Conservation (phyloP, 2,329 filamentous ascomycete species). For the Escovopsis weberi region DNA sequence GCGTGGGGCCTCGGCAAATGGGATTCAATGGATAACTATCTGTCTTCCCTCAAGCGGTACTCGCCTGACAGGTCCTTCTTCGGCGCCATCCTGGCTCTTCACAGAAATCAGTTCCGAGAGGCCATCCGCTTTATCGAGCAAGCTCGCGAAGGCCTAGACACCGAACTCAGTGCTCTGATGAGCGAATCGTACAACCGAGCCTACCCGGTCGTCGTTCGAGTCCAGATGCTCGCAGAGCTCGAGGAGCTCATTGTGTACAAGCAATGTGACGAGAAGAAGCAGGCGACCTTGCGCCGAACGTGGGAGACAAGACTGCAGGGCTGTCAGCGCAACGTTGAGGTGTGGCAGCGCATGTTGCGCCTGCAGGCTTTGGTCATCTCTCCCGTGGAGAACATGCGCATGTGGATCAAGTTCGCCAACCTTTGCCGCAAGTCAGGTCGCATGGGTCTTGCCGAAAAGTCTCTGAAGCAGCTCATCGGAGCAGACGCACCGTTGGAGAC, state of each 20-base stretch:
- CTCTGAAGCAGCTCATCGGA: constrained; percentile 77
- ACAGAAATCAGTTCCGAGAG: constrained; percentile 90
- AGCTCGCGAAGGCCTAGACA: constrained; percentile 84
- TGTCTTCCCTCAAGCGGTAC: constrained; percentile 84
- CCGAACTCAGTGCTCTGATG: constrained; percentile 88
- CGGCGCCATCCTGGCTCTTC: constrained; percentile 84
- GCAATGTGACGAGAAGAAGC: constrained; percentile 78
- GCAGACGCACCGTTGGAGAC: constrained; percentile 48
- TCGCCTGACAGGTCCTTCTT: constrained; percentile 97
- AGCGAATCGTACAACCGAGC: constrained; percentile 97
- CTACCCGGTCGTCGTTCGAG: constrained; percentile 93
- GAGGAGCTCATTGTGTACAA: constrained; percentile 98
- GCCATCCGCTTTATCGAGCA: constrained; percentile 81
- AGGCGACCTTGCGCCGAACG: constrained; percentile 78
- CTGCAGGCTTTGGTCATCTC: constrained; percentile 83
- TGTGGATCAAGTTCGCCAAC: constrained; percentile 99
- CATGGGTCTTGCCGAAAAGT: constrained; percentile 90
- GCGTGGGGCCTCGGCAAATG: constrained; percentile 95
- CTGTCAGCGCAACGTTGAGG: constrained; percentile 92
- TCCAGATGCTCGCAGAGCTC: constrained; percentile 97
- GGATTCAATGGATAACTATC: constrained; percentile 96
- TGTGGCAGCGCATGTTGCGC: constrained; percentile 97
- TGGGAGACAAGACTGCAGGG: constrained; percentile 94
- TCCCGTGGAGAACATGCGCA: constrained; percentile 87
- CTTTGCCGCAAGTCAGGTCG: constrained; percentile 92